These are phyloP conservation scores for Macrocybe gigantea DNA, from an alignment of 768 basidiomycete species.

Conservation along the genomic window DNA sequence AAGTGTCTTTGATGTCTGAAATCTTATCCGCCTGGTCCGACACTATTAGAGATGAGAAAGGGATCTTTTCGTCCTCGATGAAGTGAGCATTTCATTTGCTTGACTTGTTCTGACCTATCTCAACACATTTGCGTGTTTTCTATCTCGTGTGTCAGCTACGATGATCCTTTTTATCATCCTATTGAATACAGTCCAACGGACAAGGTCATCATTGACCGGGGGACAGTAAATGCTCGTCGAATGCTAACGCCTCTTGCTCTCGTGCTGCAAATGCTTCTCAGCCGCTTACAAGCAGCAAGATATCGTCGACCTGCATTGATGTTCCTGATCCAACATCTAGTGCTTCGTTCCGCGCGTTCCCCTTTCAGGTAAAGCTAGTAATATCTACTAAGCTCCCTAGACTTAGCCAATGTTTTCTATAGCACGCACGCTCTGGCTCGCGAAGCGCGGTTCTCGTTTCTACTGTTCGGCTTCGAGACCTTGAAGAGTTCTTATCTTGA, in stretches of 20 bases:
- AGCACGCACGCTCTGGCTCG: conserved; percentile 92
- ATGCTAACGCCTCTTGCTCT: conserved; percentile 79
- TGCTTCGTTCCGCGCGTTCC: conserved; percentile 72
- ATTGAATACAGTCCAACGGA: conserved; percentile 89
- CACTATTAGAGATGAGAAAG: conserved; percentile 71
- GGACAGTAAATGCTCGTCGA: conserved; percentile 61
- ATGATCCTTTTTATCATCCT: conserved; percentile 83
- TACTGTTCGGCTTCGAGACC: conserved; percentile 90
- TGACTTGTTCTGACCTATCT: neutral
- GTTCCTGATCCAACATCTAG: conserved; percentile 78
- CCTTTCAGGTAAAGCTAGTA: conserved; percentile 65
- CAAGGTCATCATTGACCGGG: conserved; percentile 74
- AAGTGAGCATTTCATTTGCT: conserved; percentile 54
- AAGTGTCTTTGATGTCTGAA: conserved; percentile 81
- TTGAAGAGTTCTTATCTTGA: conserved; percentile 86
- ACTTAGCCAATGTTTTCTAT: conserved; percentile 5
- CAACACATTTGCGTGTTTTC: neutral
- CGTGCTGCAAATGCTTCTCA: conserved; percentile 83
- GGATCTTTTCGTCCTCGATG: conserved; percentile 74
- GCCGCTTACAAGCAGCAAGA: conserved; percentile 89
- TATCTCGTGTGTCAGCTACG: conserved; percentile 46
- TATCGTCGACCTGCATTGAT: conserved; percentile 83
- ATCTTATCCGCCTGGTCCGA: conserved; percentile 84
- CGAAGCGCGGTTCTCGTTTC: conserved; percentile 84
- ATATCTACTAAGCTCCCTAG: neutral